Conservation (phyloP, 306 rosid genomes). For the Biancaea sappan region DNA sequence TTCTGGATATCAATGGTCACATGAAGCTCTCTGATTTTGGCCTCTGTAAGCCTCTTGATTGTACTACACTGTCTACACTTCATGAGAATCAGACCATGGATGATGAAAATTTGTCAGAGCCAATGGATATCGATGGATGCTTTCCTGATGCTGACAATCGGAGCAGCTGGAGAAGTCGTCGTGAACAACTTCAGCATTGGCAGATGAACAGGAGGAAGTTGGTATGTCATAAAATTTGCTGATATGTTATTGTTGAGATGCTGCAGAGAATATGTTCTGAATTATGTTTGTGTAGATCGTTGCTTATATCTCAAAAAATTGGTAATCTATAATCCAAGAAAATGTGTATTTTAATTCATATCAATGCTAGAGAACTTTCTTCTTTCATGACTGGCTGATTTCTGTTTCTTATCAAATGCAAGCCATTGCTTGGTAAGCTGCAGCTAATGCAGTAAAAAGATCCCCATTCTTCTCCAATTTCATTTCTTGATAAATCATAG, state of each 20-base stretch:
- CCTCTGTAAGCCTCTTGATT: constrained; percentile 97
- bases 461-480: neutral
- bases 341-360: constrained; percentile 11
- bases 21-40: constrained; percentile 99
- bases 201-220: constrained; percentile 98
- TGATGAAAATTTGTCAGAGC: constrained; percentile 78
- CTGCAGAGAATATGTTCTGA: constrained; percentile 15
- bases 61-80: constrained; percentile 82
- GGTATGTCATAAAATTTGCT: constrained; percentile 58
- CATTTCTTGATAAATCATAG: neutral
- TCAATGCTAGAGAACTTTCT: constrained; percentile 9
- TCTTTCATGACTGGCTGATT: constrained; percentile 7
- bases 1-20: constrained; percentile 89
- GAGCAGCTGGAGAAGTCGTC: constrained; percentile 90
- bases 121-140: constrained; percentile 75
- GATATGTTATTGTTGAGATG: constrained; percentile 24
- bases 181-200: constrained; percentile 96
- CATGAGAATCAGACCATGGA: constrained; percentile 86
- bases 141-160: constrained; percentile 24
- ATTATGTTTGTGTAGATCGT: constrained; percentile 4
- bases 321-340: constrained; percentile 3
- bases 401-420: constrained; percentile 10
- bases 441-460: neutral
- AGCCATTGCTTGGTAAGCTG: constrained; percentile 11
- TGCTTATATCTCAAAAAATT: constrained; percentile 13